These are phyloP conservation scores for Syncephalastrum racemosum DNA, from an alignment of 371 early-diverging fungal species.

Conservation along the genomic window DNA sequence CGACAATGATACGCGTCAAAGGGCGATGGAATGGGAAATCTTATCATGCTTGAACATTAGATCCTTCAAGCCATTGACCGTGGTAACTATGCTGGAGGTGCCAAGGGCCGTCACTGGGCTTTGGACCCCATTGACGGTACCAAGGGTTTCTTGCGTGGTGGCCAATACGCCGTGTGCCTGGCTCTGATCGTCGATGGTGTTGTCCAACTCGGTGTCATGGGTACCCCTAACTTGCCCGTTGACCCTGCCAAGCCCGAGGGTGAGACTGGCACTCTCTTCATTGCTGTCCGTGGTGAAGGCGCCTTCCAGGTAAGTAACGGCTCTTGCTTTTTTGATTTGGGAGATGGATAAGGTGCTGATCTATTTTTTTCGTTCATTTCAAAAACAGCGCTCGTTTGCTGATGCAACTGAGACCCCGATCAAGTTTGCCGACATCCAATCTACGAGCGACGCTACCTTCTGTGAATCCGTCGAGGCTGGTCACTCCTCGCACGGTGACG, in stretches of 20 bases:
- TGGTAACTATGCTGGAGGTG: constrained; percentile 84
- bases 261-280: constrained; percentile 75
- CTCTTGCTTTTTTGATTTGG: neutral
- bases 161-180: constrained; percentile 96
- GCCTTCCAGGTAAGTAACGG: constrained; percentile 77
- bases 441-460: constrained; percentile 68
- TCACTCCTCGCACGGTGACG: constrained; percentile 84
- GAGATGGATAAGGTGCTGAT: neutral
- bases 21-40: constrained; percentile 20
- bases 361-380: neutral
- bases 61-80: constrained; percentile 84
- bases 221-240: constrained; percentile 91
- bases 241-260: constrained; percentile 60
- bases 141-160: constrained; percentile 95
- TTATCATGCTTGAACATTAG: constrained; percentile 34
- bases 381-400: constrained; percentile 62
- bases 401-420: constrained; percentile 62
- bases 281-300: constrained; percentile 82
- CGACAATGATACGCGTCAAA: neutral
- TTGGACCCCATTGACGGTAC: constrained; percentile 97
- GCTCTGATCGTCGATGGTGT: constrained; percentile 88
- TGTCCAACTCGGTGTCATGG: constrained; percentile 90
- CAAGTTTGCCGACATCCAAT: constrained; percentile 54
- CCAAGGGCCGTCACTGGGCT: constrained; percentile 89
- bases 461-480: constrained; percentile 97